These are phyloP conservation scores for Flammula alnicola DNA, from an alignment of 1,284 basidiomycete species.

Conservation along the genomic window DNA sequence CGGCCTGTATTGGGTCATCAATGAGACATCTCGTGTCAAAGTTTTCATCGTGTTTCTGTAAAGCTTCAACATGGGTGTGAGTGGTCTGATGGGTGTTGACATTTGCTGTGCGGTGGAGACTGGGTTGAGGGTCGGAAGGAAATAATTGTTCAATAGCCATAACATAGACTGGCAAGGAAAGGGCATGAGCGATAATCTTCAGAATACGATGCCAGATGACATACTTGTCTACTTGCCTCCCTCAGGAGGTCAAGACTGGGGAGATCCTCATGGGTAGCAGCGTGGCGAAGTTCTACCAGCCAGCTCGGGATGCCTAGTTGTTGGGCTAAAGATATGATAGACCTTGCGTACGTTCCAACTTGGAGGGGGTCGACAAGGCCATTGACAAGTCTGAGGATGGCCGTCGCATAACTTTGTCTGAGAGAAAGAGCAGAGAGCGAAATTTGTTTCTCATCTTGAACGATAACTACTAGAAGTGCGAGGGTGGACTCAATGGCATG, in stretches of 20 bases:
- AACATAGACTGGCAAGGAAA: conserved; percentile 58
- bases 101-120: conserved; percentile 38
- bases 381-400: conserved; percentile 91
- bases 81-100: conserved; percentile 47
- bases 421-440: conserved; percentile 49
- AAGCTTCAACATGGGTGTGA: conserved; percentile 63
- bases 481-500: conserved; percentile 78
- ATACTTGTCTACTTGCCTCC: conserved; percentile 75
- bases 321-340: conserved; percentile 87
- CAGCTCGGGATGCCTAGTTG: conserved; percentile 87
- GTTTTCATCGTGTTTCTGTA: conserved; percentile 74
- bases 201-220: conserved; percentile 18
- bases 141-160: conserved; percentile 84
- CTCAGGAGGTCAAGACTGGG: conserved; percentile 84
- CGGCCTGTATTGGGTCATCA: conserved; percentile 54
- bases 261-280: conserved; percentile 94
- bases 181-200: conserved; percentile 2
- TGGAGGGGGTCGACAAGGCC: conserved; percentile 95
- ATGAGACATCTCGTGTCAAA: conserved; percentile 62
- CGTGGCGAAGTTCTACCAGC: conserved; percentile 94
- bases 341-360: conserved; percentile 83
- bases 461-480: conserved; percentile 65
- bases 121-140: conserved; percentile 74
- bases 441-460: conserved; percentile 48
- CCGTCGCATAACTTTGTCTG: conserved; percentile 74